phyloP scores from a whole-genome alignment of 352 stramenopile species.

The Peronospora belbahrii region DNA sequence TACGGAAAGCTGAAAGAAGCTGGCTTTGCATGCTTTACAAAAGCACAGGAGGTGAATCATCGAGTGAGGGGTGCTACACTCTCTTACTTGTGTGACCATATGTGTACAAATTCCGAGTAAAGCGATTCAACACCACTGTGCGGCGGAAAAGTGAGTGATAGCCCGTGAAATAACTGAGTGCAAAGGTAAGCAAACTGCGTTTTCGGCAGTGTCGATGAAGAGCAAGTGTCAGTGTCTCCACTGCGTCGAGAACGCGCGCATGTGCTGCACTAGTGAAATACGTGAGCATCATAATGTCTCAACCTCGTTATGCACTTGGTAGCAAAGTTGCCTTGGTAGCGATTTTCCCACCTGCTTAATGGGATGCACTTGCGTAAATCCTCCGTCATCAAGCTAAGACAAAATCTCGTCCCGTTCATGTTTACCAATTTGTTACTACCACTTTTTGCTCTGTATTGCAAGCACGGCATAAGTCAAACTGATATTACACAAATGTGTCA shows the following conservation, averaged over 20 bases:
- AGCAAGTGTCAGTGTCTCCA: conserved; percentile 45
- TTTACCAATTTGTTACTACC: conserved; percentile 26
- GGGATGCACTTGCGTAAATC: conserved; percentile 1
- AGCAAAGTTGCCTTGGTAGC: conserved; percentile 43
- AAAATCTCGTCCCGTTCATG: conserved; percentile 60
- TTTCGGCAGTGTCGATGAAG: conserved; percentile 74
- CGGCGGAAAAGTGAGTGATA: conserved; percentile 50
- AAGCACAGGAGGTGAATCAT: too few species aligned
- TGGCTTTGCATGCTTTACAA: too few species aligned
- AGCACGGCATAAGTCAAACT: too few species aligned
- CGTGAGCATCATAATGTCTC: conserved; percentile 50
- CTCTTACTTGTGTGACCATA: too few species aligned
- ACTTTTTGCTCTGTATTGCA: too few species aligned
- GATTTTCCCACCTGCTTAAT: conserved; percentile 35
- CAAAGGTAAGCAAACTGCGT: conserved; percentile 59
- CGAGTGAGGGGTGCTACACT: too few species aligned
- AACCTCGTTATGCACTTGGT: conserved; percentile 66
- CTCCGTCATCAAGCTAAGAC: conserved; percentile 68
- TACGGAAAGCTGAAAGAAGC: too few species aligned
- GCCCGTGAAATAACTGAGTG: conserved; percentile 57
- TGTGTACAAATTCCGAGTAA: conserved; percentile 55
- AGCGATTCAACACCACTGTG: conserved; percentile 64
- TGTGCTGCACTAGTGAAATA: conserved; percentile 54
- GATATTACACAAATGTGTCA: too few species aligned
- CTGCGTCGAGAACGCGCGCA: conserved; percentile 24